Evolutionary conservation across 2,329 filamentous ascomycete species (phyloP).

Genomic region (Fusarium goolgardi): DNA sequence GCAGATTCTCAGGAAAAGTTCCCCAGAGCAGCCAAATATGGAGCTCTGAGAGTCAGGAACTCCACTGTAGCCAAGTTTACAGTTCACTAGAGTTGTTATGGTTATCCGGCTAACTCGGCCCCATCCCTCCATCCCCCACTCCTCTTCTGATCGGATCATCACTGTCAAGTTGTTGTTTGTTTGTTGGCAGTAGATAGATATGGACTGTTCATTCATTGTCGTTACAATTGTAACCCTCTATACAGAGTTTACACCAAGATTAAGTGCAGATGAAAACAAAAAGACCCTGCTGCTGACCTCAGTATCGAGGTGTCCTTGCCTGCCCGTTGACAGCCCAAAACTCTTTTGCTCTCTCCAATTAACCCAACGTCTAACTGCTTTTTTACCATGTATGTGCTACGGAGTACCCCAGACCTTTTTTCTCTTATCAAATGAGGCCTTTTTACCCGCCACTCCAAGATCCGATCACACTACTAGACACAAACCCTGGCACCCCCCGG

Average conservation of each 20-base stretch:
- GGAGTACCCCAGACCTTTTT: conserved; percentile 9
- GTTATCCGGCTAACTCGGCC: conserved; percentile 26
- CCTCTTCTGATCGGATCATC: conserved; percentile 7
- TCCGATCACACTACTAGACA: conserved; percentile 25
- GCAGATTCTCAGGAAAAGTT: not conserved
- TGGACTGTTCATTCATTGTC: not conserved
- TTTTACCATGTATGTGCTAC: not conserved
- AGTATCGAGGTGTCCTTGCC: not conserved
- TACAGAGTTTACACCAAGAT: not conserved
- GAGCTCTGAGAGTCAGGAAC: not conserved
- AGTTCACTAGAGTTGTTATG: not conserved
- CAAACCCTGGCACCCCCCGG: not conserved
- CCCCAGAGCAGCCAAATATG: not conserved
- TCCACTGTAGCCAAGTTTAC: conserved; percentile 6
- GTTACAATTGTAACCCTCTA: not conserved
- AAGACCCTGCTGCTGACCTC: not conserved
- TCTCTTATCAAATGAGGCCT: conserved; percentile 21
- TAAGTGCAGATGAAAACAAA: not conserved
- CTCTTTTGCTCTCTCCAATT: not conserved
- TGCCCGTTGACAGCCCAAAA: not conserved
- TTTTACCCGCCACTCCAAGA: conserved; percentile 16
- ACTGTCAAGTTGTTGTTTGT: not conserved
- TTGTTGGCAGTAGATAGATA: not conserved
- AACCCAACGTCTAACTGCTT: not conserved
- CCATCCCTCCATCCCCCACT: not conserved